Conservation (phyloP, 495 filamentous ascomycete genomes). For the Aspergillus panamensis region DNA sequence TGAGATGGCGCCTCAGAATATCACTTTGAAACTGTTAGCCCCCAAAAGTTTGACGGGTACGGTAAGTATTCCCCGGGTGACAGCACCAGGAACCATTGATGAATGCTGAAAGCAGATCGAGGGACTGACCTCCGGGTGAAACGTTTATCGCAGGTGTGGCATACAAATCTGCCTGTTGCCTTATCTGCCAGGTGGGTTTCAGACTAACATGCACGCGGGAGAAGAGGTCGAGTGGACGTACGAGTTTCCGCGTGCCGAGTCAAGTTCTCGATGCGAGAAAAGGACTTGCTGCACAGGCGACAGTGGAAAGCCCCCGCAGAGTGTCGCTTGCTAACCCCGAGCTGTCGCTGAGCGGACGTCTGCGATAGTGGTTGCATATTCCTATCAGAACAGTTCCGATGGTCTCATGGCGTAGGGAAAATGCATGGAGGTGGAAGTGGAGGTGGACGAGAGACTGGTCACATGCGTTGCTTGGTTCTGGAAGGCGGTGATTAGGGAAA, state of each 20-base stretch:
- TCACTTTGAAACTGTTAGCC: neutral
- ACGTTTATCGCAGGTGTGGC: neutral
- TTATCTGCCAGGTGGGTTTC: neutral
- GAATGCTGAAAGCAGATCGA: too few species aligned
- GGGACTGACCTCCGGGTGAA: conserved; percentile 6
- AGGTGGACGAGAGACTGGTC: neutral
- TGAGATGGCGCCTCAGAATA: neutral
- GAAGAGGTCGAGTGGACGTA: neutral
- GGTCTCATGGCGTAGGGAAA: neutral
- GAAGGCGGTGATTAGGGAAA: too few species aligned
- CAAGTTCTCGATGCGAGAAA: conserved; percentile 9
- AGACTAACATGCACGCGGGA: neutral
- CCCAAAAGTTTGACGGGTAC: too few species aligned
- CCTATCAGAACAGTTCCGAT: too few species aligned
- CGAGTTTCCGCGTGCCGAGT: conserved; percentile 7
- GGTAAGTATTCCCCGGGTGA: too few species aligned
- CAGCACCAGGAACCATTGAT: too few species aligned
- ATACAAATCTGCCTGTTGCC: neutral
- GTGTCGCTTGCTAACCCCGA: neutral
- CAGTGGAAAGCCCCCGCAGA: neutral
- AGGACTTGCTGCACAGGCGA: neutral
- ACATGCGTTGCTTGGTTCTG: too few species aligned
- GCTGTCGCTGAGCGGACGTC: neutral
- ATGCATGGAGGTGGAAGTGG: neutral
- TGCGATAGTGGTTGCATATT: neutral